Evolutionary conservation across 352 stramenopile genomes (phyloP).

Genomic region (Plasmopara viticola): DNA sequence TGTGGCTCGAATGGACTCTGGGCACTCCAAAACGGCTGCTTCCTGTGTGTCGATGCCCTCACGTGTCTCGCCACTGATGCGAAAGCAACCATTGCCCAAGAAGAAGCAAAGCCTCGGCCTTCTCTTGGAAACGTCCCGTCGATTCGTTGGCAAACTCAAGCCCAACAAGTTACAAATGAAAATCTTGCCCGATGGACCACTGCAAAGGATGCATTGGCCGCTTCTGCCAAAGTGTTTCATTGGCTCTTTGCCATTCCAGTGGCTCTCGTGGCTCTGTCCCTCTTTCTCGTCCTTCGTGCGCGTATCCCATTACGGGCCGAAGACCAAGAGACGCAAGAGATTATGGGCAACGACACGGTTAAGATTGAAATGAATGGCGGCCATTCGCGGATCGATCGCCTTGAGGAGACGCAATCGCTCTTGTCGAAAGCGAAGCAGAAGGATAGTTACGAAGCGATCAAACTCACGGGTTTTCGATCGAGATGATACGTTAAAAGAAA

Average conservation of each 20-base stretch:
- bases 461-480: neutral
- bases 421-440: conserved; percentile 11
- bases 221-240: conserved; percentile 21
- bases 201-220: neutral
- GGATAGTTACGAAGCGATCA: conserved; percentile 18
- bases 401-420: conserved; percentile 18
- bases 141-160: too few relatives aligned
- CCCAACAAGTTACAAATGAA: neutral
- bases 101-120: neutral
- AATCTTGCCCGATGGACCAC: neutral
- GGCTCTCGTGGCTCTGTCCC: conserved; percentile 32
- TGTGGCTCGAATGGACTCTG: conserved; percentile 27
- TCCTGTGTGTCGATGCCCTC: conserved; percentile 30
- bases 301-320: conserved; percentile 3
- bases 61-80: conserved; percentile 22
- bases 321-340: neutral
- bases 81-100: neutral
- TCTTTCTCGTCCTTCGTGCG: conserved; percentile 33
- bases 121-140: too few relatives aligned
- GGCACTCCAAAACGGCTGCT: conserved; percentile 45
- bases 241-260: conserved; percentile 43
- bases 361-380: conserved; percentile 16
- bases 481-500: too few relatives aligned
- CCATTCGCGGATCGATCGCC: conserved; percentile 5
- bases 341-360: conserved; percentile 14